Evolutionary conservation across 768 basidiomycete species (phyloP).

Genomic region (Pleurotus cornucopiae): DNA sequence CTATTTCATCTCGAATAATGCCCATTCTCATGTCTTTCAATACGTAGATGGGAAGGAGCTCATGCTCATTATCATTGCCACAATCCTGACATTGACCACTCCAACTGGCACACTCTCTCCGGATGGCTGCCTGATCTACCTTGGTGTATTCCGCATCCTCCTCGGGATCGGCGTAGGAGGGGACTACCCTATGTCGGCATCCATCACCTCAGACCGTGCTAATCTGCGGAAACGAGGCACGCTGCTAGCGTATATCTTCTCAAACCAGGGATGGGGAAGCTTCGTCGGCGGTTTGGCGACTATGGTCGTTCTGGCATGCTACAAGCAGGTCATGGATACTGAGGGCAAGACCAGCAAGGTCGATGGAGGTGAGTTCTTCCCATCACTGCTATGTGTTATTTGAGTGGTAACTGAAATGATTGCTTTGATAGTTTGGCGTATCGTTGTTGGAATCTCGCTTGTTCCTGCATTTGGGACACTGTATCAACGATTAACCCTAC

Average conservation of each 20-base stretch:
- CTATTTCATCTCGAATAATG: not conserved
- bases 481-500: slow-evolving; percentile 71
- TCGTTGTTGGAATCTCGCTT: slow-evolving; percentile 69
- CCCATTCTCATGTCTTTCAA: slow-evolving; percentile 1
- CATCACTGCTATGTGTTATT: not conserved
- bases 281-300: slow-evolving; percentile 59
- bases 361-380: slow-evolving; percentile 54
- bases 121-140: slow-evolving; percentile 51
- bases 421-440: slow-evolving; percentile 55
- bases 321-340: slow-evolving; percentile 59
- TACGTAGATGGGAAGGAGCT: slow-evolving; percentile 67
- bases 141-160: slow-evolving; percentile 63
- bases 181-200: slow-evolving; percentile 77
- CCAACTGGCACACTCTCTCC: slow-evolving; percentile 61
- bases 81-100: slow-evolving; percentile 62
- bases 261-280: slow-evolving; percentile 77
- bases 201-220: slow-evolving; percentile 63
- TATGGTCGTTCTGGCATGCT: slow-evolving; percentile 60
- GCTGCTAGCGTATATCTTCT: slow-evolving; percentile 73
- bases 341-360: slow-evolving; percentile 57
- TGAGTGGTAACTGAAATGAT: not conserved
- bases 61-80: slow-evolving; percentile 76
- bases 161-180: slow-evolving; percentile 79
- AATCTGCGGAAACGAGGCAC: slow-evolving; percentile 65
- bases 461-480: slow-evolving; percentile 72